Evolutionary conservation across 83 land plant species (phyloP), one percentile per base, ranked within the genome.

Genomic region (Picea mariana): DNA sequence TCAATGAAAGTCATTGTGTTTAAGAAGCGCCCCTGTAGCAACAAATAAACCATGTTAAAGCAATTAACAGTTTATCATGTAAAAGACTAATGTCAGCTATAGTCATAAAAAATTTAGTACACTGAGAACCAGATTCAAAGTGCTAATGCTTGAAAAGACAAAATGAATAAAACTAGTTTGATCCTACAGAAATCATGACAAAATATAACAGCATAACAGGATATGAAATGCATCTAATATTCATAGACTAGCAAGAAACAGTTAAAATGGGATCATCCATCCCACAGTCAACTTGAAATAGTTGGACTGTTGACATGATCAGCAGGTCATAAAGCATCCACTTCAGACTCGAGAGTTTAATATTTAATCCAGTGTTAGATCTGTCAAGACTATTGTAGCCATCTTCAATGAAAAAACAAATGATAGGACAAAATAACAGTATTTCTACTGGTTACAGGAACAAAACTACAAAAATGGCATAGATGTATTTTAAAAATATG

Each of bases 1-100:
- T 93, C 89, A 31, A 86, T 9, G 78, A 93, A 88, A 24, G 93
- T 81, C 95, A 93, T 93, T 80, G 95, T 89, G 1, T 84, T 90
- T 75, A 93, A 31, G 64, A 93, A 79, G 65, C 61, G 79, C 3
- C 80, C 91, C 95, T 93, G 95, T n/a, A 84, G 60, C 59, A 23
- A 60, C 59, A 73, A 76, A 7, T 2, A 11, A 9, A 73, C 13
- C 59, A 55, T 12, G 13, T 55, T 47, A 44, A 71, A 34, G 77
- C 13, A 47, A n/a, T 15, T 73, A 55, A 13, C 59, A 55, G 59
- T 55, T 55, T 55, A 55, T n/a, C 27, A 73, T 73, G 77, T 9
- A 72, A 72, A 73, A 73, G 47, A 44, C 38, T 72, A 42, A 17
- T 72, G 55, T 42, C 76, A n/a, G 58, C 23, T 24, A 44, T 24